Conservation (phyloP, 768 basidiomycete species). For the Termitomyces sp. region DNA sequence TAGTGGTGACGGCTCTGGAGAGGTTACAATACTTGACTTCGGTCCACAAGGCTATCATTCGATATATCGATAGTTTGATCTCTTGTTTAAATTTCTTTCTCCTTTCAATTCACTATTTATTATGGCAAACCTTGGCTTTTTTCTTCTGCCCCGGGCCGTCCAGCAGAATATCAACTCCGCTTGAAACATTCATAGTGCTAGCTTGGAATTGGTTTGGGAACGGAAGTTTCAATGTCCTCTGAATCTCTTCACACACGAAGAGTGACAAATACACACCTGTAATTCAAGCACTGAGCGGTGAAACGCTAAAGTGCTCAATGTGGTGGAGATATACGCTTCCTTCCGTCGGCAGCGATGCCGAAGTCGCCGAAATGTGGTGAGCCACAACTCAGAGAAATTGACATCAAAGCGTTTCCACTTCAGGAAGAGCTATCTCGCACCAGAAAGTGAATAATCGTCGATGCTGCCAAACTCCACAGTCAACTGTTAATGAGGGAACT, state of each 20-base stretch:
- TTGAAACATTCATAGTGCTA: too few relatives aligned
- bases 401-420: neutral
- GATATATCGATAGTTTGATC: constrained; percentile 1
- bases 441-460: neutral
- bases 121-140: neutral
- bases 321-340: too few relatives aligned
- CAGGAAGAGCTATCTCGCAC: neutral
- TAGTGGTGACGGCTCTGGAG: constrained; percentile 49
- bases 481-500: neutral
- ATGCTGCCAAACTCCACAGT: neutral
- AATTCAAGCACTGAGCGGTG: too few relatives aligned
- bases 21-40: constrained; percentile 40
- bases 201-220: too few relatives aligned
- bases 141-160: too few relatives aligned
- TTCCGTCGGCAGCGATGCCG: too few relatives aligned
- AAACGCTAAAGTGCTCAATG: too few relatives aligned
- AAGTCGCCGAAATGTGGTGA: too few relatives aligned
- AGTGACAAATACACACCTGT: too few relatives aligned
- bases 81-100: neutral
- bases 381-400: neutral
- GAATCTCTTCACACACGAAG: too few relatives aligned
- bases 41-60: constrained; percentile 1
- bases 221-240: too few relatives aligned
- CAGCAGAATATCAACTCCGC: too few relatives aligned
- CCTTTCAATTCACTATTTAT: neutral